These are phyloP conservation scores for Suhomyces tanzawaensis DNA, from an alignment of 805 yeast genomes.

Conservation along the genomic window DNA sequence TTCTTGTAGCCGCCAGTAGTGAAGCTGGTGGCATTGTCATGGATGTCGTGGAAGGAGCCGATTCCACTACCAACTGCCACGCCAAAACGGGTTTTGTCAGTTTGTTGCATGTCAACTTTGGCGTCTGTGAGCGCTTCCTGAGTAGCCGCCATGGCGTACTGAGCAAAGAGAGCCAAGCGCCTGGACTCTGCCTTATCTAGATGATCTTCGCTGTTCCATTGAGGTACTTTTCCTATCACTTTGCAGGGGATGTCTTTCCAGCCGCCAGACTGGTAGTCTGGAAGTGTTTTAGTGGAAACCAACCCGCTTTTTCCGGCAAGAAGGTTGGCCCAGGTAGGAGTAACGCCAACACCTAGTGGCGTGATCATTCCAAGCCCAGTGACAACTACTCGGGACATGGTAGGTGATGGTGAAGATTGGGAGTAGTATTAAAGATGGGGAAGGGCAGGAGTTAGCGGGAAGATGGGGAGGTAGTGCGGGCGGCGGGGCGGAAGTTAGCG, in stretches of 20 bases:
- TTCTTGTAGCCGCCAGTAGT: conserved; percentile 56
- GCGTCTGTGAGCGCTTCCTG: conserved; percentile 76
- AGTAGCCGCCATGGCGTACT: conserved; percentile 75
- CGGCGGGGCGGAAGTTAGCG: too few relatives aligned
- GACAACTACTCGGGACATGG: conserved; percentile 80
- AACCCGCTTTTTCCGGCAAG: conserved; percentile 57
- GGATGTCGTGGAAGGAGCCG: conserved; percentile 76
- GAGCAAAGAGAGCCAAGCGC: conserved; percentile 68
- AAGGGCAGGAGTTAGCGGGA: too few relatives aligned
- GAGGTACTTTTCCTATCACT: conserved; percentile 75
- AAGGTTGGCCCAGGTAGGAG: conserved; percentile 52
- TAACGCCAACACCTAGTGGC: conserved; percentile 77
- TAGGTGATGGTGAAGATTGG: conserved; percentile 1
- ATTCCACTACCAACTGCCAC: conserved; percentile 93
- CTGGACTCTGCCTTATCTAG: conserved; percentile 50
- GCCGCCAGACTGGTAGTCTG: conserved; percentile 41
- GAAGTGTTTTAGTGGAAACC: conserved; percentile 46
- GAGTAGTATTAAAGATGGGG: too few relatives aligned
- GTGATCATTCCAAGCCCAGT: conserved; percentile 88
- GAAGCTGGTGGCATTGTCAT: conserved; percentile 58
- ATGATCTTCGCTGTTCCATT: conserved; percentile 54
- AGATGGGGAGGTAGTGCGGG: too few relatives aligned
- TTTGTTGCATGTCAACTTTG: conserved; percentile 14
- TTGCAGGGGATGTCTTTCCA: conserved; percentile 61
- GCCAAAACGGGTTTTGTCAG: conserved; percentile 46